Base-by-base conservation (phyloP, 2,329 filamentous ascomycete species). In the Microdochium trichocladiopsis region DNA sequence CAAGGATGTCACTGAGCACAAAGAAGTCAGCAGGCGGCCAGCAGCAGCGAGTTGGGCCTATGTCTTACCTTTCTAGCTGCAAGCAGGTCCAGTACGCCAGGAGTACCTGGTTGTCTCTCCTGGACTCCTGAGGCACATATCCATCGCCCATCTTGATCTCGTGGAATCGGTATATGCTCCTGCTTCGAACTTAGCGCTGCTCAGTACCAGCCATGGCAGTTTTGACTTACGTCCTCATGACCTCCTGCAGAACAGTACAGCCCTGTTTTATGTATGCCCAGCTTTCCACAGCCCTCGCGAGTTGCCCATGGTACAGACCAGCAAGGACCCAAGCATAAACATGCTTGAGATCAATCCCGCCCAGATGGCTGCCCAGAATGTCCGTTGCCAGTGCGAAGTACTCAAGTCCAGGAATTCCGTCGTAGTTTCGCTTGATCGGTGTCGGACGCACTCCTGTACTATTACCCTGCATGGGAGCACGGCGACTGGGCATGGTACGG, bases 61-160 rank as follows among this genome's bases (percentile, higher is more conserved):
- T n/a, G 8, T 55, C 69, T 59, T 68, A 90, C 87, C 86, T 96
- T 69, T 97, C 93, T 11, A 97, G 77, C 63, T 97, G 93, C 56
- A 96, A 73, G 65, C 90, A 95, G 8, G 92, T 94, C 93, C 93
- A 97, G 62, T 92, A 96, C 0, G 90, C 87, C 60, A 95, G 79
- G 14, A 87, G 75, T 33, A 87, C 75, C 52, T 86, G 76, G 62
- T 91, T 89, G 60, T 85, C 79, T 47, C 72, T 60, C 53, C 65
- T 68, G 37, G 73, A 45, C 12, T 21, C 21, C 10, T 18, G 5
- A 22, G 41, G 41, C n/a, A 45, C 41, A 45, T 45, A 23, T 5
- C n/a, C n/a, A 22, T 23, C 9, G 41, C 18, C 22, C 14, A 45
- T 60, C 54, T 73, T 72, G 51, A 76, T 63, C 52, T 65, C 69